Conservation (phyloP, 2,329 filamentous ascomycete genomes). For the Xenosphaeropsis pyriputrescens region DNA sequence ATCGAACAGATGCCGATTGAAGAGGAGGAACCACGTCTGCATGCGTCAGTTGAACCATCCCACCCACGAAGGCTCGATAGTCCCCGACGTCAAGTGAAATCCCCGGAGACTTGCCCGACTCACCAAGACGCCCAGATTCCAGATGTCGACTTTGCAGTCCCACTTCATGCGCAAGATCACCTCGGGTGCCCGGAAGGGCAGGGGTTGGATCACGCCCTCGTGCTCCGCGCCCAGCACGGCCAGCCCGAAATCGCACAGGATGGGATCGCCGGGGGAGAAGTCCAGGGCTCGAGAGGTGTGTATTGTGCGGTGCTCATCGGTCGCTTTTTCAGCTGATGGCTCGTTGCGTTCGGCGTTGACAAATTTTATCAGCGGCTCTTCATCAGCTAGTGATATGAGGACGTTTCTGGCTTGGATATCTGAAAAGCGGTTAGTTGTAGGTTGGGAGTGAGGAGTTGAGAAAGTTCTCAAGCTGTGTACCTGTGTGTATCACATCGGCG, state of each 20-base stretch:
- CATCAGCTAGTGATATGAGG: constrained; percentile 6
- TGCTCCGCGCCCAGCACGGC: not conserved
- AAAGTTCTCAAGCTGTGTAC: constrained; percentile 2
- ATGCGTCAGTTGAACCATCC: no score
- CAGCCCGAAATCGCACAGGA: constrained; percentile 16
- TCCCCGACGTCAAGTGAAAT: not conserved
- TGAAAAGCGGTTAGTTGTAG: constrained; percentile 4
- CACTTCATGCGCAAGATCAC: constrained; percentile 22
- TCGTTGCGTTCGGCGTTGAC: constrained; percentile 10
- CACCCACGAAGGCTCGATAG: not conserved
- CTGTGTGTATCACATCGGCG: constrained; percentile 11
- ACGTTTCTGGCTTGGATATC: constrained; percentile 19
- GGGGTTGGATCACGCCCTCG: constrained; percentile 3
- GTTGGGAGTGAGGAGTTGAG: constrained; percentile 1
- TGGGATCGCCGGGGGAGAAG: constrained; percentile 7
- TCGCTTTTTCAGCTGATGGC: constrained; percentile 15
- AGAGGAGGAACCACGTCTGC: not conserved
- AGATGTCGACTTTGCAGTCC: constrained; percentile 20
- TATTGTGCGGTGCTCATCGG: constrained; percentile 12
- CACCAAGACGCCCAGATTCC: constrained; percentile 21
- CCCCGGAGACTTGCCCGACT: constrained; percentile 1
- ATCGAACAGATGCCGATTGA: not conserved
- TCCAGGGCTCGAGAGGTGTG: constrained; percentile 13
- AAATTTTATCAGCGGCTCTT: not conserved
- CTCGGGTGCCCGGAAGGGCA: constrained; percentile 19